Conservation (phyloP, 106 monocot genomes). For the Dactylorhiza incarnata region DNA sequence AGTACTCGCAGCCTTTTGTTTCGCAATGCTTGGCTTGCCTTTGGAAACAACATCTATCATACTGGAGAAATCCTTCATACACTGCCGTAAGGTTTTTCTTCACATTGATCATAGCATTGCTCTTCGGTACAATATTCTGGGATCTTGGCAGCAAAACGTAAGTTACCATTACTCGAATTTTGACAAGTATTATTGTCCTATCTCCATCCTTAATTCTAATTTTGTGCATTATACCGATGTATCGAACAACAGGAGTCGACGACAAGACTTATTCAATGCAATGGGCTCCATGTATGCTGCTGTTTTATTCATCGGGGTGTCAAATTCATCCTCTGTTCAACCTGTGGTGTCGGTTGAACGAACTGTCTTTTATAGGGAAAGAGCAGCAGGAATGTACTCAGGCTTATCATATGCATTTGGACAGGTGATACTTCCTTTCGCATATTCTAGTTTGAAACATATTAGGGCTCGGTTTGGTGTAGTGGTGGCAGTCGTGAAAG, state of each 20-base stretch:
- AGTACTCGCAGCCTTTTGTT: constrained; percentile 27
- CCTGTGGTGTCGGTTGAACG: constrained; percentile 35
- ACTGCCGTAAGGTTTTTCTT: constrained; percentile 32
- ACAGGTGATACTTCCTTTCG: constrained; percentile 15
- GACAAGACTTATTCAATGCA: constrained; percentile 35
- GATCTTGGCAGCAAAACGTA: constrained; percentile 34
- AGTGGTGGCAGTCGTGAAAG: too few relatives aligned
- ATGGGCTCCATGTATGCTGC: constrained; percentile 38
- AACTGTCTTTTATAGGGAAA: constrained; percentile 42
- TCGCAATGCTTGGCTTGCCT: constrained; percentile 28
- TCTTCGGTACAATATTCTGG: constrained; percentile 48
- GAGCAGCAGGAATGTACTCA: constrained; percentile 49
- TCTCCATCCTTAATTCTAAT: neutral
- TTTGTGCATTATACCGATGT: neutral
- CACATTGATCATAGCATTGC: constrained; percentile 24
- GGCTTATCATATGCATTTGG: constrained; percentile 34
- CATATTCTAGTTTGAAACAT: too few relatives aligned
- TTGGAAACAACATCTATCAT: constrained; percentile 44
- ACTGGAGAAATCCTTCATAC: constrained; percentile 43
- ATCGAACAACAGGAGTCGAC: constrained; percentile 8
- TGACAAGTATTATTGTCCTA: too few relatives aligned
- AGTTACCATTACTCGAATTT: too few relatives aligned
- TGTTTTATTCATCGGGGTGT: constrained; percentile 33
- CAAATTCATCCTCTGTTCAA: constrained; percentile 27
- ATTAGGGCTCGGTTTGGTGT: too few relatives aligned